A percentile compares a stretch with the other conserved stretches of the same genome.
Evolutionary conservation across 208 protist genomes (phyloP).

Genomic region (Tritrichomonas musculus): DNA sequence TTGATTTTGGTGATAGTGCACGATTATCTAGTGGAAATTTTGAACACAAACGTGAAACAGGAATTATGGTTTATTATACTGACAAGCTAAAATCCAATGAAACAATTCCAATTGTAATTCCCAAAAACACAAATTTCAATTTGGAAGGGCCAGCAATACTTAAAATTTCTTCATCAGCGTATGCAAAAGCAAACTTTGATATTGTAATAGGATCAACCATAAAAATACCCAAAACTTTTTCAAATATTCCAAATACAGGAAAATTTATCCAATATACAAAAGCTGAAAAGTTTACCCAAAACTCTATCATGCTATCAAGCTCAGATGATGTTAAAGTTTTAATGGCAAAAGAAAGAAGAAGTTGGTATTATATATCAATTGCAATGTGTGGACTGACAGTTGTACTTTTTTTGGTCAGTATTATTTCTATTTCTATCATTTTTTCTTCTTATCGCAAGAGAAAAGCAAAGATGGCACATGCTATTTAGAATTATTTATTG

Average conservation of each 20-base stretch:
- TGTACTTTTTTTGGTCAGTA: background rate
- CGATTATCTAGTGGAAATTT: background rate
- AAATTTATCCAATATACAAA: background rate
- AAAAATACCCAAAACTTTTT: background rate
- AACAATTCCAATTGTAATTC: background rate
- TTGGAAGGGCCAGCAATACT: background rate
- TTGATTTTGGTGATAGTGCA: conserved; percentile 1
- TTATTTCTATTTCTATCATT: no score
- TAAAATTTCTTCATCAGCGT: background rate
- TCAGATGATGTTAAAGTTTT: background rate
- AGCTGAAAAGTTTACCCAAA: background rate
- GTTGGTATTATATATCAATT: background rate
- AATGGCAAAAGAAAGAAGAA: background rate
- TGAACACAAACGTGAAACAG: background rate
- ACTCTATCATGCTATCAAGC: background rate
- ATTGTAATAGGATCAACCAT: background rate
- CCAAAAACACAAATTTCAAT: background rate
- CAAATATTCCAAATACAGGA: background rate
- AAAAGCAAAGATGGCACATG: no score
- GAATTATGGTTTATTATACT: background rate
- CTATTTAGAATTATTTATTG: no score
- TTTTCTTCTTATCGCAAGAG: no score
- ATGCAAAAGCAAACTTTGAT: background rate
- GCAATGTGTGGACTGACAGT: background rate
- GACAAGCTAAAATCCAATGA: background rate